Evolutionary conservation across 345 rosid genomes (phyloP).

Genomic region (Pistacia vera): DNA sequence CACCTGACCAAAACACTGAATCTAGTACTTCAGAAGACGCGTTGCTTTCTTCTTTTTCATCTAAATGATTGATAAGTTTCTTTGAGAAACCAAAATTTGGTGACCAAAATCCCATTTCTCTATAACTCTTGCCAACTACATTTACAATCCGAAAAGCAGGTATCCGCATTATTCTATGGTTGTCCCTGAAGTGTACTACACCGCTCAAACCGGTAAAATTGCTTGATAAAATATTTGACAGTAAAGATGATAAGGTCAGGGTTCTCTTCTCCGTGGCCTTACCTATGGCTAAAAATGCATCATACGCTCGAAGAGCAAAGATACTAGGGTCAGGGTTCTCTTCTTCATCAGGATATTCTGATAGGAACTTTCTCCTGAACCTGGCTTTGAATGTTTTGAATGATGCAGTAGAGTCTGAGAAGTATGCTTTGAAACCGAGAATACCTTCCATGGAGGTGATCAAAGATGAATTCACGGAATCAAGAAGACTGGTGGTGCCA

Average conservation of each 20-base stretch:
- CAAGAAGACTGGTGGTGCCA: not conserved
- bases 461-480: not conserved
- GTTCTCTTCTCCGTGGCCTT: not conserved
- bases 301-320: not conserved
- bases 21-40: not conserved
- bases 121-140: not conserved
- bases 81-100: slow-evolving; percentile 3
- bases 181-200: not conserved
- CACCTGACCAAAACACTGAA: not conserved
- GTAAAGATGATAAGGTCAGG: not conserved
- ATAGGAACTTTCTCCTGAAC: not conserved
- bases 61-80: not conserved
- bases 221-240: not conserved
- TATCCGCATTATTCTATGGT: not conserved
- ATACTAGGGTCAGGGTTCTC: not conserved
- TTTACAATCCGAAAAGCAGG: not conserved
- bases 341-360: not conserved
- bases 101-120: not conserved
- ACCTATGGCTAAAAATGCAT: not conserved
- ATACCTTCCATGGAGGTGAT: not conserved
- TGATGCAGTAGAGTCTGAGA: not conserved
- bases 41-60: not conserved
- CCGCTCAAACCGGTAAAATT: not conserved
- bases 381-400: not conserved
- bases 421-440: not conserved